Percentiles rank a stretch among this genome's conserved stretches.
phyloP scores from a whole-genome alignment of 2,329 filamentous ascomycete genomes.

The Neopestalotiopsis rosae region DNA sequence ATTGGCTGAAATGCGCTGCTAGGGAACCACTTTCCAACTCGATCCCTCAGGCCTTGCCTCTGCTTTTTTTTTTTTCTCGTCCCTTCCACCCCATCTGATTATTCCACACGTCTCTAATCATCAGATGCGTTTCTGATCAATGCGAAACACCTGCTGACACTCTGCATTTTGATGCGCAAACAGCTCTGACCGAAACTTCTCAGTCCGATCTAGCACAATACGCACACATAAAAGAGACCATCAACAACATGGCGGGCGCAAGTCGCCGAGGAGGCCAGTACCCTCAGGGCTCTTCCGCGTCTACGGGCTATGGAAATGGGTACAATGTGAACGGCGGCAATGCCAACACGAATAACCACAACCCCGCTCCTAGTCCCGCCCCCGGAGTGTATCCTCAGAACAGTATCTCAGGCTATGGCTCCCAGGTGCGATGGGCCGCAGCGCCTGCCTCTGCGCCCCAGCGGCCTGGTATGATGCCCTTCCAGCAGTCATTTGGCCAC shows the following conservation, averaged over 20 bases:
- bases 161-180: neutral
- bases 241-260: slow-evolving; percentile 12
- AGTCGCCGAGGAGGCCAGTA: slow-evolving; percentile 15
- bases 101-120: neutral
- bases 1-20: neutral
- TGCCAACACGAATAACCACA: neutral
- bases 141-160: neutral
- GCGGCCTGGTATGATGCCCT: slow-evolving; percentile 12
- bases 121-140: neutral
- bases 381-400: slow-evolving; percentile 10
- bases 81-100: neutral
- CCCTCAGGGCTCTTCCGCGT: slow-evolving; percentile 10
- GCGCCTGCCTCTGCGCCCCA: slow-evolving; percentile 14
- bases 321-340: neutral
- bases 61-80: neutral
- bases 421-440: slow-evolving; percentile 1
- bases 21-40: neutral
- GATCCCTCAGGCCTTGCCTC: neutral
- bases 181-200: slow-evolving; percentile 31
- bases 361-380: slow-evolving; percentile 2
- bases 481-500: neutral
- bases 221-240: slow-evolving; percentile 20
- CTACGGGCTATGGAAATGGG: neutral
- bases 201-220: slow-evolving; percentile 26
- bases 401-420: slow-evolving; percentile 3